Evolutionary conservation across 2,329 filamentous ascomycete species (phyloP).

Genomic region (Sporothrix euskadiensis): DNA sequence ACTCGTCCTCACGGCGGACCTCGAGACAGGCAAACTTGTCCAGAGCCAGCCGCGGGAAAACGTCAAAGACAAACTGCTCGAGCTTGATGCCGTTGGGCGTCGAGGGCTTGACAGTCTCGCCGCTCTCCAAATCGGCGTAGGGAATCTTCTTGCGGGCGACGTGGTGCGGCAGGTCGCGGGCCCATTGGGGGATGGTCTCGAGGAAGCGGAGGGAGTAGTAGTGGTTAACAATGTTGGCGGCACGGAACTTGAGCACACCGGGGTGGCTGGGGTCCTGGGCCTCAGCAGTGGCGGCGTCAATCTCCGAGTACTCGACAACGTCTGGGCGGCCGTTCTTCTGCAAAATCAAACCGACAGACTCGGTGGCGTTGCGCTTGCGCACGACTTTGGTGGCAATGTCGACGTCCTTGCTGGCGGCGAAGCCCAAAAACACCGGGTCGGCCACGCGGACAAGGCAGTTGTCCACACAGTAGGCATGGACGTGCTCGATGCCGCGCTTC

Average conservation of each 20-base stretch:
- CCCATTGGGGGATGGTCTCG: conserved; percentile 84
- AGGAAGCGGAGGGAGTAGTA: conserved; percentile 97
- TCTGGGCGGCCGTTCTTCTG: conserved; percentile 95
- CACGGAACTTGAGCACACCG: conserved; percentile 87
- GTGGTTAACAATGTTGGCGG: conserved; percentile 99
- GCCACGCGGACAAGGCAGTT: conserved; percentile 99
- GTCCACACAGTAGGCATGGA: conserved; percentile 97
- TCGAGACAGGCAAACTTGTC: conserved; percentile 94
- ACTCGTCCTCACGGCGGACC: conserved; percentile 95
- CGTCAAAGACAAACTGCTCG: conserved; percentile 98
- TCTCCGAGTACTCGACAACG: conserved; percentile 98
- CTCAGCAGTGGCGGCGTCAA: conserved; percentile 83
- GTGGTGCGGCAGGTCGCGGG: conserved; percentile 85
- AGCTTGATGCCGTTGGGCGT: conserved; percentile 98
- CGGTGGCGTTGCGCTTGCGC: conserved; percentile 92
- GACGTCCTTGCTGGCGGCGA: conserved; percentile 81
- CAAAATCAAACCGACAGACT: conserved; percentile 92
- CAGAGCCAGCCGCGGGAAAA: conserved; percentile 85
- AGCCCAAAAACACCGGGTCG: conserved; percentile 93
- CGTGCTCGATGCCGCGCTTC: conserved; percentile 85
- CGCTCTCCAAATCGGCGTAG: conserved; percentile 71
- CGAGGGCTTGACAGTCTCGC: conserved; percentile 82
- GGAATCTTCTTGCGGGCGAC: conserved; percentile 99
- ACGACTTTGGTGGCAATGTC: conserved; percentile 99
- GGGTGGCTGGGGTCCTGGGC: conserved; percentile 80